A percentile compares a stretch with the other conserved stretches of the same genome.
These are phyloP conservation scores for Mycena vulgaris DNA, from an alignment of 768 basidiomycete species.

Conservation along the genomic window DNA sequence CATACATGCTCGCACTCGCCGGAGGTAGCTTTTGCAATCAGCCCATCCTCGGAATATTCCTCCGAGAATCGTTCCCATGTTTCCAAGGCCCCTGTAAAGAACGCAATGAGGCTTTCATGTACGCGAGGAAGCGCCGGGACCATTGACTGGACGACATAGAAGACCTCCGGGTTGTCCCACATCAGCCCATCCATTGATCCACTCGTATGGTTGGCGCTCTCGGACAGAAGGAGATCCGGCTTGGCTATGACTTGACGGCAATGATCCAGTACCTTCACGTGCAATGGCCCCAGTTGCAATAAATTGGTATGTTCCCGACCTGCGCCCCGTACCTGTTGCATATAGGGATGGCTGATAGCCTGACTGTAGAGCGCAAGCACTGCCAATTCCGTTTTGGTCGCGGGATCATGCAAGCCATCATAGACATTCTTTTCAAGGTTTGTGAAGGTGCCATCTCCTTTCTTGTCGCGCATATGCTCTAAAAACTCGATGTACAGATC, in stretches of 20 bases:
- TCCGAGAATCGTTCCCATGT: neutral
- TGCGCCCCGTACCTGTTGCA: slow-evolving; percentile 25
- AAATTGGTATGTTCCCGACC: neutral
- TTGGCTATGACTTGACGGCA: neutral
- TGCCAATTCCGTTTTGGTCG: slow-evolving; percentile 25
- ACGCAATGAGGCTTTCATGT: slow-evolving; percentile 33
- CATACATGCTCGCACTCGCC: neutral
- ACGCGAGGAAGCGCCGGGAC: slow-evolving; percentile 6
- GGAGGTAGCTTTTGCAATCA: neutral
- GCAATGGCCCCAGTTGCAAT: slow-evolving; percentile 19
- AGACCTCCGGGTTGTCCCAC: slow-evolving; percentile 23
- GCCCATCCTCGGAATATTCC: neutral
- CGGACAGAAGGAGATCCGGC: slow-evolving; percentile 16
- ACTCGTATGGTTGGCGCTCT: neutral
- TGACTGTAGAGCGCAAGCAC: slow-evolving; percentile 22
- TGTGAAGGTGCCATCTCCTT: slow-evolving; percentile 38
- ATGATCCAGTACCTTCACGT: slow-evolving; percentile 16
- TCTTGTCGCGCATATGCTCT: slow-evolving; percentile 40
- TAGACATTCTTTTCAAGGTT: slow-evolving; percentile 42
- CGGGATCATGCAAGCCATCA: slow-evolving; percentile 18
- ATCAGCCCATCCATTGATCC: slow-evolving; percentile 19
- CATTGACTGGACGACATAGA: slow-evolving; percentile 15
- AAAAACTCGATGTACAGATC: slow-evolving; percentile 38
- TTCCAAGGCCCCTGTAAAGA: slow-evolving; percentile 32
- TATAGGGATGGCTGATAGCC: neutral